Evolutionary conservation across 1,284 basidiomycete genomes (phyloP), one percentile per base, ranked within the genome.

Genomic region (Pascua guehoae): DNA sequence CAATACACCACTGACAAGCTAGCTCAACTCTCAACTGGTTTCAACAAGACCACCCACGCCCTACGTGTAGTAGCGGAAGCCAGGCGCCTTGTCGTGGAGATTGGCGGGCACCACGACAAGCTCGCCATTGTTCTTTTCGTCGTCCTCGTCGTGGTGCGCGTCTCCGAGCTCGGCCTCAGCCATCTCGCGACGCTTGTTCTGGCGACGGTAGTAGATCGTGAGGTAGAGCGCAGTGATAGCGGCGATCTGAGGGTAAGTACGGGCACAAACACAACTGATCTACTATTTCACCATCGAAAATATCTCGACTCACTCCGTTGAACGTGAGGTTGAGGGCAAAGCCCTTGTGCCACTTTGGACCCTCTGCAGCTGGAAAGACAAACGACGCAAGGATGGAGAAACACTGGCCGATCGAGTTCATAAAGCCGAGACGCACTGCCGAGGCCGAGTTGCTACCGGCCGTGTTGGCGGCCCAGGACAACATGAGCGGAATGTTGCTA

Each of bases 401-500:
- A 12, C 56, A 58, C 49, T 58, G 57, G 1, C 54, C 54, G 16
- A 50, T 16, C 2, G 49, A 10, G 42, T 51, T 56, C 44, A 51
- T 50, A 10, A 47, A 47, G 0, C 49, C 60, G 38, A 61, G 48
- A 1, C 55, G 55, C 5, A 63, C 44, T 8, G 62, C 58, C 3
- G 57, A 48, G 4, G 58, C 53, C 7, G 24, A 32, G 24, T 32
- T 32, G 7, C 24, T 32, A 18, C 63, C 63, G 32, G 58, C 57
- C 17, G 58, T 62, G 56, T 62, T 60, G 17, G 58, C 58, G 2
- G 56, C 57, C 63, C 63, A 65, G 11, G 51, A 54, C 14, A 51
- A 57, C 51, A 62, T 65, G 38, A 68, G 52, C 1, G 67, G 71
- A n/a, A 73, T 71, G 16, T 62, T 61, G n/a, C 54, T 51, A 57